A percentile compares a stretch with the other conserved stretches of the same genome.
phyloP scores from a whole-genome alignment of 2,329 filamentous ascomycete species.

The Fusarium sp. region DNA sequence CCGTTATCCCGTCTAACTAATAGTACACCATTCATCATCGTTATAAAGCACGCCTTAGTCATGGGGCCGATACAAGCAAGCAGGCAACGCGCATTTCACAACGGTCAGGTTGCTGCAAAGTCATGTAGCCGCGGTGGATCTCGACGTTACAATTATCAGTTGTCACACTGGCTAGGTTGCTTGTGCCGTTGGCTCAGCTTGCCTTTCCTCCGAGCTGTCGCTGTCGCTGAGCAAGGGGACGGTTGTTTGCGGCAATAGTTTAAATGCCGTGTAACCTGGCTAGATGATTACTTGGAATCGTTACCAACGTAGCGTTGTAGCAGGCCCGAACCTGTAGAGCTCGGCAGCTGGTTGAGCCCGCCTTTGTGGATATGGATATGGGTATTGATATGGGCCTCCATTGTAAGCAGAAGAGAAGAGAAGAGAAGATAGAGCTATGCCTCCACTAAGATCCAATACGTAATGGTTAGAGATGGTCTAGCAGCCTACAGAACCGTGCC shows the following conservation, averaged over 20 bases:
- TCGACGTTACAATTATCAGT: background rate
- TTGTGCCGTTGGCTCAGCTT: background rate
- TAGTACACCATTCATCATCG: background rate
- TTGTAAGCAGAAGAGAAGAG: conserved; percentile 2
- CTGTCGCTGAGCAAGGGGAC: background rate
- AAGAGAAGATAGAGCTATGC: background rate
- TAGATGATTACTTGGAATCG: background rate
- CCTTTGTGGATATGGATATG: background rate
- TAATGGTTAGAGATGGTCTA: background rate
- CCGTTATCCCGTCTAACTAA: conserved; percentile 4
- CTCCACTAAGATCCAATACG: background rate
- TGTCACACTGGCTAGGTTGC: background rate
- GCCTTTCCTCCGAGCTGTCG: background rate
- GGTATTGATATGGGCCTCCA: background rate
- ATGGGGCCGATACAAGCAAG: conserved; percentile 2
- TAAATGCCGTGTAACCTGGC: conserved; percentile 18
- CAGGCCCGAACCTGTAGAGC: background rate
- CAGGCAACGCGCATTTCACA: conserved; percentile 19
- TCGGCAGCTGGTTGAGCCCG: background rate
- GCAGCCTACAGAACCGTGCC: background rate
- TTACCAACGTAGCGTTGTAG: background rate
- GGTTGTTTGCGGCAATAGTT: conserved; percentile 21
- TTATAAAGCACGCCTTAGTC: background rate
- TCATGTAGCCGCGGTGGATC: conserved; percentile 7
- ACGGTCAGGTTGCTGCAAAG: conserved; percentile 16